Evolutionary conservation across 2,329 filamentous ascomycete species (phyloP).

Genomic region (Harringtonia lauricola): DNA sequence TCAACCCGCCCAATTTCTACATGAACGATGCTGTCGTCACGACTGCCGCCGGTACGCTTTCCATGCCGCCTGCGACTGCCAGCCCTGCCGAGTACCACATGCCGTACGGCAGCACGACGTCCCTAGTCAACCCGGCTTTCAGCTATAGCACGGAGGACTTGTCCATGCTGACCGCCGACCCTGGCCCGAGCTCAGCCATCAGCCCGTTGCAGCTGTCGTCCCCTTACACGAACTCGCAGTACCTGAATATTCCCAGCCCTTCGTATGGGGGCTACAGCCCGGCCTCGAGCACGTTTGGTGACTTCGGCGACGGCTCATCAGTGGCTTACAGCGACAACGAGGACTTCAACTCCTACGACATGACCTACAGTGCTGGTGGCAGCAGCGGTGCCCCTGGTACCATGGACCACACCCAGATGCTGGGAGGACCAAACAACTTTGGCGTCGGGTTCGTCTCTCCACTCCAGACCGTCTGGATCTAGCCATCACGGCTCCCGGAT

Average conservation of each 20-base stretch:
- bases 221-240: conserved; percentile 42
- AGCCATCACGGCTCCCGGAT: conserved; percentile 17
- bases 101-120: conserved; percentile 31
- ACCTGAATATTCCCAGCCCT: conserved; percentile 52
- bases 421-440: conserved; percentile 35
- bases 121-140: conserved; percentile 38
- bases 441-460: conserved; percentile 52
- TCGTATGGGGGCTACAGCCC: conserved; percentile 51
- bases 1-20: conserved; percentile 44
- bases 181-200: conserved; percentile 31
- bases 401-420: conserved; percentile 30
- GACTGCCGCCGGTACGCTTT: conserved; percentile 20
- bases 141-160: conserved; percentile 55
- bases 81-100: conserved; percentile 27
- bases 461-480: conserved; percentile 51
- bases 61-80: conserved; percentile 27
- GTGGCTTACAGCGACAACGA: conserved; percentile 52
- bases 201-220: conserved; percentile 47
- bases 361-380: conserved; percentile 27
- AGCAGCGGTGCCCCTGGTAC: conserved; percentile 1
- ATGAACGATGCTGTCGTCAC: conserved; percentile 23
- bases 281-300: conserved; percentile 46
- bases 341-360: conserved; percentile 40
- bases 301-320: conserved; percentile 28
- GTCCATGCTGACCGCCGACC: conserved; percentile 39